These are phyloP conservation scores for Linanthus parryae DNA, from an alignment of 148 eudicot species.

Conservation along the genomic window DNA sequence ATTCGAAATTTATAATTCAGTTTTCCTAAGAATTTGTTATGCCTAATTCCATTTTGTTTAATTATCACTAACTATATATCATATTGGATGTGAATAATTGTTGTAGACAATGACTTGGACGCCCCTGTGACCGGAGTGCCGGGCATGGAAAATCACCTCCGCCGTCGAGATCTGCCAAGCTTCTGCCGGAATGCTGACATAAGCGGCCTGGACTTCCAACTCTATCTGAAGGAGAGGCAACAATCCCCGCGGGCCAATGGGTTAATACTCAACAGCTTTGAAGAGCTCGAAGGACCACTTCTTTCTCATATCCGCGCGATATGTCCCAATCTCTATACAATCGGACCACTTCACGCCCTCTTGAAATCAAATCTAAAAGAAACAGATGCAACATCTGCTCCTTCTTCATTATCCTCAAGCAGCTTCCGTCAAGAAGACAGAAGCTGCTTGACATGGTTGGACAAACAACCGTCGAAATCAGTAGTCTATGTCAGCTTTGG, in stretches of 20 bases:
- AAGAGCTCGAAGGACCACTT: slow-evolving; percentile 26
- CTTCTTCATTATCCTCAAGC: slow-evolving; percentile 9
- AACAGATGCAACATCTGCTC: not conserved
- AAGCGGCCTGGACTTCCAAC: not conserved
- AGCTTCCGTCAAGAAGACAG: slow-evolving; percentile 22
- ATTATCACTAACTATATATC: no score
- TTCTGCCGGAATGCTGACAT: slow-evolving; percentile 19
- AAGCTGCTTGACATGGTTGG: slow-evolving; percentile 33
- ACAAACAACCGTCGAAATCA: slow-evolving; percentile 27
- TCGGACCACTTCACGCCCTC: slow-evolving; percentile 35
- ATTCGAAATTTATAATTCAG: no score
- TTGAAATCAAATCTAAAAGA: slow-evolving; percentile 12
- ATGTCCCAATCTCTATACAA: slow-evolving; percentile 17
- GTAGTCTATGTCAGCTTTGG: slow-evolving; percentile 49
- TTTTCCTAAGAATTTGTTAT: no score
- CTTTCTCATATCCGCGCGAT: slow-evolving; percentile 24
- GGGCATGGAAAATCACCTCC: slow-evolving; percentile 24
- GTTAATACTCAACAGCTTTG: slow-evolving; percentile 32
- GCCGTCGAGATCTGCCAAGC: slow-evolving; percentile 34
- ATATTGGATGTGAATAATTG: no score
- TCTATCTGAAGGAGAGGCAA: not conserved
- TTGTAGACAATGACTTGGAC: slow-evolving; percentile 22
- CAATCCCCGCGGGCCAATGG: slow-evolving; percentile 2
- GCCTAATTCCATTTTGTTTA: no score
- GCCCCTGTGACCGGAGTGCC: slow-evolving; percentile 15